Conservation (phyloP, 768 basidiomycete species). For the Rhodosporidiobolus sp. region DNA sequence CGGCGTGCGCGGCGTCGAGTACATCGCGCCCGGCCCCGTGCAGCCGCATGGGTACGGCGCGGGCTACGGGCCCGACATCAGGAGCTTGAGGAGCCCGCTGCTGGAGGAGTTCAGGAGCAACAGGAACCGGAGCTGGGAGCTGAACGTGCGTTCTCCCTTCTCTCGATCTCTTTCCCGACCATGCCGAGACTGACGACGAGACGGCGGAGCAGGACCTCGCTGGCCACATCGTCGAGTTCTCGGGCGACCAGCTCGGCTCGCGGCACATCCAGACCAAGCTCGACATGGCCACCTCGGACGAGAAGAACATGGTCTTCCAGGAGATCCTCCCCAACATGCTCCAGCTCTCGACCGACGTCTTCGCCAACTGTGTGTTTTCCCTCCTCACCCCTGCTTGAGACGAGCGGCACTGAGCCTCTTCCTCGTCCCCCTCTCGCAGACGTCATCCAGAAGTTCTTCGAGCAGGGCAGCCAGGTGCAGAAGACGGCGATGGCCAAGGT, state of each 20-base stretch:
- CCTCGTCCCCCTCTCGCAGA: conserved; percentile 50
- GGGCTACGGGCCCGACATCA: conserved; percentile 26
- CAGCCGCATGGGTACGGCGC: conserved; percentile 11
- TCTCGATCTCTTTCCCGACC: background rate
- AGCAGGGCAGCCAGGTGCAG: conserved; percentile 74
- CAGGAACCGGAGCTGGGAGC: conserved; percentile 74
- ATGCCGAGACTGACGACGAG: background rate
- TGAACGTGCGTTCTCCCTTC: conserved; percentile 57
- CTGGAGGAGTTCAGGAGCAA: conserved; percentile 82
- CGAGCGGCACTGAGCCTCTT: too few species aligned
- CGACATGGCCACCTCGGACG: conserved; percentile 70
- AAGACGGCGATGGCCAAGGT: conserved; percentile 64
- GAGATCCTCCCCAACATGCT: conserved; percentile 81
- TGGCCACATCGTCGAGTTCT: conserved; percentile 84
- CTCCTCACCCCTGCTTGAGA: background rate
- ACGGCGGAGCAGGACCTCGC: conserved; percentile 66
- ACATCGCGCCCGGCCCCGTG: conserved; percentile 33
- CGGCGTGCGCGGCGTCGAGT: conserved; percentile 30
- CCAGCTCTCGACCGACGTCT: conserved; percentile 82
- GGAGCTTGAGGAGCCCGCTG: conserved; percentile 62
- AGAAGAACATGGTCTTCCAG: conserved; percentile 73
- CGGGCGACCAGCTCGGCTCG: conserved; percentile 94
- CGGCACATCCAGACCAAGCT: conserved; percentile 90
- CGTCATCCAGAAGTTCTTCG: conserved; percentile 89
- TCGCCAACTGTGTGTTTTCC: conserved; percentile 79